Percentiles rank a stretch among this genome's conserved stretches.
These are phyloP conservation scores for Leccinum solheimii DNA, from an alignment of 1,284 basidiomycete genomes.

Conservation along the genomic window DNA sequence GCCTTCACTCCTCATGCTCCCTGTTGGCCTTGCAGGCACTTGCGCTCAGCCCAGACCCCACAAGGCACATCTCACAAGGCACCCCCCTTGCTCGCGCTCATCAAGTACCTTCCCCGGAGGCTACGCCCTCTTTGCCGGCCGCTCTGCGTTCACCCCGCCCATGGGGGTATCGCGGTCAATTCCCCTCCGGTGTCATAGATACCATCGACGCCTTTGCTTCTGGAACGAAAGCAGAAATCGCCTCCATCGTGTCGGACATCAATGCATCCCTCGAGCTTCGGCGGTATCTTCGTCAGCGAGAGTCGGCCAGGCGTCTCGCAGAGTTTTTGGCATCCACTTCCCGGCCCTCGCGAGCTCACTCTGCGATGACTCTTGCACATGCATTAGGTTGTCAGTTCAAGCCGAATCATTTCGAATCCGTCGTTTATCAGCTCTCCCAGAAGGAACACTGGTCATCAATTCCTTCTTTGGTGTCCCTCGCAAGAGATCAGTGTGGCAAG, in stretches of 20 bases:
- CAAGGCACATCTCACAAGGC: constrained; percentile 10
- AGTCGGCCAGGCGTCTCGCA: constrained; percentile 45
- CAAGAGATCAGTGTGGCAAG: constrained; percentile 46
- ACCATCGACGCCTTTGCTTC: constrained; percentile 26
- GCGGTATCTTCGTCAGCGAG: constrained; percentile 39
- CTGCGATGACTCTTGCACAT: constrained; percentile 49
- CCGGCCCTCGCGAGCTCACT: constrained; percentile 42
- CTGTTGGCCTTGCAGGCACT: constrained; percentile 20
- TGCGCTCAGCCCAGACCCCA: constrained; percentile 12
- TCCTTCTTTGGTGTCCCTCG: constrained; percentile 46
- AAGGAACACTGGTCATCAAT: constrained; percentile 52
- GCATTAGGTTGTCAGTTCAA: constrained; percentile 49
- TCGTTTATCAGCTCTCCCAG: constrained; percentile 49
- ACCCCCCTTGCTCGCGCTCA: constrained; percentile 1
- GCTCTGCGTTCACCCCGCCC: background rate
- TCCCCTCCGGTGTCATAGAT: constrained; percentile 29
- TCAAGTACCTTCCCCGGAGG: constrained; percentile 1
- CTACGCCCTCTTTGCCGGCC: background rate
- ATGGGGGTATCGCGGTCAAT: constrained; percentile 12
- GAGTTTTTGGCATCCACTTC: constrained; percentile 44
- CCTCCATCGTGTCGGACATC: constrained; percentile 26
- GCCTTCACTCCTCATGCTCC: constrained; percentile 29
- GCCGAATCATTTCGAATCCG: constrained; percentile 58
- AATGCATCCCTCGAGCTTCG: constrained; percentile 28
- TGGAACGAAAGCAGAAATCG: constrained; percentile 24